Base-by-base conservation (phyloP, 2,329 filamentous ascomycete genomes). In the Aaosphaeria pasadenensis region DNA sequence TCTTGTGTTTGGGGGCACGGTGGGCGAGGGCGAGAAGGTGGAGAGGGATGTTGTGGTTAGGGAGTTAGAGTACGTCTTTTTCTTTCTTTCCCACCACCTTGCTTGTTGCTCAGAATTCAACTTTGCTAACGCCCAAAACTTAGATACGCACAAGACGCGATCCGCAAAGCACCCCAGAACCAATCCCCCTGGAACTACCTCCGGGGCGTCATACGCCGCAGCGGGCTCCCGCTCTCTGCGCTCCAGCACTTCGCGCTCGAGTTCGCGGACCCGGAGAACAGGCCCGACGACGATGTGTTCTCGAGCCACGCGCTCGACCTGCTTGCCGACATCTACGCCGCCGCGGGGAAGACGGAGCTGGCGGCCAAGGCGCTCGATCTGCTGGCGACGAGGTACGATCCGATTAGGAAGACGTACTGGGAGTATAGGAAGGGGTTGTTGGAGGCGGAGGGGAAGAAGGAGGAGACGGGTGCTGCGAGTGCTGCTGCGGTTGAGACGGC, bases 131-230 rank as follows among this genome's bases (percentile, higher is more conserved):
- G 17, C 17, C 17, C 33, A 9, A 36, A 17, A 24, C 7, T 24
- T 52, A 74, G 70, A 11, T 77, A 74, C 51, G 84, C 88, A 5
- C 80, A 89, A 73, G 76, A 79, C 42, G 88, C 88, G 65, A 89
- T 95, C 52, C 71, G 76, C 32, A 76, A 87, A 53, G 91, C 91
- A 38, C 94, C 94, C 41, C 91, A 97, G 78, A 99, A 97, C 70
- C 88, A 91, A 69, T 92, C 88, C 57, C 82, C 91, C 1, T 99
- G 94, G 94, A 94, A 91, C 70, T 99, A 96, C 71, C 76, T 96
- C 11, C 78, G 85, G 31, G 94, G 89, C 3, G 84, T 90, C 42
- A 69, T 95, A 50, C 78, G 79, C 49, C 88, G 89, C 62, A 84
- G 83, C 1, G 84, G 74, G 6, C 70, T 77, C 35, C 69, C 71